Evolutionary conservation across 345 rosid species (phyloP), one percentile per base, ranked within the genome.

Genomic region (Carallia pectinifolia): DNA sequence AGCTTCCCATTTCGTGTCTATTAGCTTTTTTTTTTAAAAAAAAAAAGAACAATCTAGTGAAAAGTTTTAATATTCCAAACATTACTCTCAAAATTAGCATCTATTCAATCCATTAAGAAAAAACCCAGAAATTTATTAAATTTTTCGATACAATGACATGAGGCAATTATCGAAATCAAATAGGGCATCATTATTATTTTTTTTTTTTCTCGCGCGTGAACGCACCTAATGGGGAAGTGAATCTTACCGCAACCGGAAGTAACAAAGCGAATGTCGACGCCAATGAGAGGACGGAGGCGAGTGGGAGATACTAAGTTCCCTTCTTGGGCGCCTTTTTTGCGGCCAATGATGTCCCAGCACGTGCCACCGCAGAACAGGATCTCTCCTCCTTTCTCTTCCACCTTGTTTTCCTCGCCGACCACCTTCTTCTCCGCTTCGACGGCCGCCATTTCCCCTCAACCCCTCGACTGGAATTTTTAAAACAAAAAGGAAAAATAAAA

Each of bases 261-360:
- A 67, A 94, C 92, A 62, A 85, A 86, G 56, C 97, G 92, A 69
- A 92, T 88, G 71, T 74, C 78, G 19, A 90, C 67, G 15, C 98
- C 92, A 13, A 95, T 80, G 61, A 95, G 96, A 9, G 99, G 96
- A 37, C 99, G 95, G 23, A 95, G 81, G 7, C 99, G 89, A 64
- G 98, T 92, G 31, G 98, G 98, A 37, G 98, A 89, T 68, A 88
- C 79, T 78, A 92, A 81, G 81, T 95, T 95, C 62, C 90, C 88
- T 53, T 92, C 98, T 62, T 71, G 67, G 0, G 81, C 44, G 53
- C 87, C 96, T 83, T 81, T 92, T 38, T 80, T 82, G 9, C 90
- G 83, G 62, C 92, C 97, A 81, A 92, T 50, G 13, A 73, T 47
- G 60, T 89, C 94, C 99, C 98, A 92, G 74, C 84, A 75, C 31